phyloP scores from a whole-genome alignment of 2,329 filamentous ascomycete species.

The Epichloe typhina region DNA sequence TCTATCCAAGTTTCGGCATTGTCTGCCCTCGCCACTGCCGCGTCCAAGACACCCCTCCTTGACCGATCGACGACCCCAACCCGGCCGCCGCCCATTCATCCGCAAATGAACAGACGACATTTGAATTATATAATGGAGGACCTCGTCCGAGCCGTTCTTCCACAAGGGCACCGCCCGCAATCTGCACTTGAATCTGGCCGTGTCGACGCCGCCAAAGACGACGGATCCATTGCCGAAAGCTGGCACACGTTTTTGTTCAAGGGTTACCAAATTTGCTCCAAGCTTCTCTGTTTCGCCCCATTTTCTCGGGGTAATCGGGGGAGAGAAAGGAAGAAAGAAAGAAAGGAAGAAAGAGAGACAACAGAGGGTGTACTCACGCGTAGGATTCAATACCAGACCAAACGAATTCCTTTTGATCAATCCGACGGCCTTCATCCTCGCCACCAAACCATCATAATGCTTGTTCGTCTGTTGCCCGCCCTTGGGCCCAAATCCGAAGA shows the following conservation, averaged over 20 bases:
- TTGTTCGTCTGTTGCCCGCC: neutral
- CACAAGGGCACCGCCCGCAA: neutral
- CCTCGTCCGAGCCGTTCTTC: neutral
- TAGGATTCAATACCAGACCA: neutral
- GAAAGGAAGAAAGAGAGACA: too few species aligned
- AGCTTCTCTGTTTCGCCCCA: too few species aligned
- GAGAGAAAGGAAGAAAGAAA: accelerated
- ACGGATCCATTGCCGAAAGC: neutral
- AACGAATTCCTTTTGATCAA: neutral
- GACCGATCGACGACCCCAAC: neutral
- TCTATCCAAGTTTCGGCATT: neutral
- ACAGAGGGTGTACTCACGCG: neutral
- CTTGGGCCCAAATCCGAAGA: neutral
- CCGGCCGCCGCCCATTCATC: neutral
- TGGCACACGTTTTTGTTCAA: neutral
- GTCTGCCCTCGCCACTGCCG: neutral
- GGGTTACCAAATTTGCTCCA: too few species aligned
- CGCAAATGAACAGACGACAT: neutral
- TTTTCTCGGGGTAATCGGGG: too few species aligned
- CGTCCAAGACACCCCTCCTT: neutral
- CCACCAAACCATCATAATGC: neutral
- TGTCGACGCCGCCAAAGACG: neutral
- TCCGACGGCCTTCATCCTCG: neutral
- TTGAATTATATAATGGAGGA: neutral
- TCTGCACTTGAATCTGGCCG: neutral